phyloP scores from a whole-genome alignment of 805 yeast species.

The Wickerhamiella occidentalis region DNA sequence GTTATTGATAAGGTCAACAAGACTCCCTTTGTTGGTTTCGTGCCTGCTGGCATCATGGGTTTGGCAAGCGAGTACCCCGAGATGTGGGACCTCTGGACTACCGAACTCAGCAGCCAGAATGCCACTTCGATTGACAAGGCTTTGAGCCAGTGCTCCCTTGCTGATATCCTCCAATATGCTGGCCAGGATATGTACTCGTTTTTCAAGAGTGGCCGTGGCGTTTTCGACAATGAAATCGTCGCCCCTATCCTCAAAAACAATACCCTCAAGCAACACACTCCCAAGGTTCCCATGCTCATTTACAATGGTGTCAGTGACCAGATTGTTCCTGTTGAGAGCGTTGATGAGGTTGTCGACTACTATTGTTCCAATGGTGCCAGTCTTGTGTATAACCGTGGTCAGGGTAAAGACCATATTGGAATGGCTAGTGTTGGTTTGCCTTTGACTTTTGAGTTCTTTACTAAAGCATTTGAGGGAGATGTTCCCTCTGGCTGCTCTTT shows the following conservation, averaged over 20 bases:
- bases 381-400: constrained; percentile 18
- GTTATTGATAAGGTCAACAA: constrained; percentile 15
- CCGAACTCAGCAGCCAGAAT: constrained; percentile 10
- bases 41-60: constrained; percentile 21
- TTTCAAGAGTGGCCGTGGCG: constrained; percentile 17
- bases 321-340: constrained; percentile 18
- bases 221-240: constrained; percentile 15
- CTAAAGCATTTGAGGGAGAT: not conserved
- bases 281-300: constrained; percentile 20
- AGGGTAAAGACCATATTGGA: constrained; percentile 14
- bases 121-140: constrained; percentile 7
- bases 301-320: constrained; percentile 24
- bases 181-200: constrained; percentile 17
- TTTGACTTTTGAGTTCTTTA: not conserved
- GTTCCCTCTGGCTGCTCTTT: constrained; percentile 7
- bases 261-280: constrained; percentile 19
- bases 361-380: constrained; percentile 23
- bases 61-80: constrained; percentile 21
- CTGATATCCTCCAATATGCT: constrained; percentile 14
- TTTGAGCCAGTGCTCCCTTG: constrained; percentile 15
- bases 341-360: constrained; percentile 16
- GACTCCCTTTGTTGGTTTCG: constrained; percentile 18
- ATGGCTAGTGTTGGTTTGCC: not conserved
- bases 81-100: constrained; percentile 9
- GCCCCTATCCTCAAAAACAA: constrained; percentile 17